Conservation (phyloP, 441 rosid genomes). For the Jatropha multifida region DNA sequence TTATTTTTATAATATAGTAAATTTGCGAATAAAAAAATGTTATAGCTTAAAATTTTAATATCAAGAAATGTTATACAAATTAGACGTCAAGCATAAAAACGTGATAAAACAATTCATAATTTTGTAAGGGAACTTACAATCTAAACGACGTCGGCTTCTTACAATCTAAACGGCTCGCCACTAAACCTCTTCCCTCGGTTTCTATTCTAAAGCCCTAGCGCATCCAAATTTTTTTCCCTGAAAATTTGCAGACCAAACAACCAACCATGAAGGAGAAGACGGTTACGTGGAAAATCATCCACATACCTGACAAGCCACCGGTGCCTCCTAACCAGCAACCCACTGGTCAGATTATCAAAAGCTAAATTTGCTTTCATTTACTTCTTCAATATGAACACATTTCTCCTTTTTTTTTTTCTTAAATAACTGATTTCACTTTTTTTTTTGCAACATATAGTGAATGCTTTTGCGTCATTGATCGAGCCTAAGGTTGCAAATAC, state of each 20-base stretch:
- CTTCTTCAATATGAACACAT: neutral
- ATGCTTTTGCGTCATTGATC: slow-evolving; percentile 53
- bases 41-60: too few relatives aligned
- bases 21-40: too few relatives aligned
- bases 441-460: slow-evolving; percentile 31
- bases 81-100: too few relatives aligned
- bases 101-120: too few relatives aligned
- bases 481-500: slow-evolving; percentile 63
- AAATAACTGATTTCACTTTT: neutral
- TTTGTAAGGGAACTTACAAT: too few relatives aligned
- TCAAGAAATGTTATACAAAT: too few relatives aligned
- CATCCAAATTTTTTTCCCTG: too few relatives aligned
- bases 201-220: too few relatives aligned
- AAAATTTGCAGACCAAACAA: neutral
- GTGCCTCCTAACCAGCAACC: slow-evolving; percentile 54
- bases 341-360: slow-evolving; percentile 41
- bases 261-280: slow-evolving; percentile 4
- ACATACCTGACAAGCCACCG: slow-evolving; percentile 54
- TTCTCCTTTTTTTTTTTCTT: neutral
- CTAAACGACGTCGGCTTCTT: too few relatives aligned
- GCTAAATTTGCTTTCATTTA: neutral
- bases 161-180: too few relatives aligned
- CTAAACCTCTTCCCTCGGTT: too few relatives aligned
- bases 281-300: slow-evolving; percentile 39
- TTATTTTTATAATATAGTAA: too few relatives aligned